Evolutionary conservation across 805 yeast genomes (phyloP).

Genomic region (Dipodascopsis tothii): DNA sequence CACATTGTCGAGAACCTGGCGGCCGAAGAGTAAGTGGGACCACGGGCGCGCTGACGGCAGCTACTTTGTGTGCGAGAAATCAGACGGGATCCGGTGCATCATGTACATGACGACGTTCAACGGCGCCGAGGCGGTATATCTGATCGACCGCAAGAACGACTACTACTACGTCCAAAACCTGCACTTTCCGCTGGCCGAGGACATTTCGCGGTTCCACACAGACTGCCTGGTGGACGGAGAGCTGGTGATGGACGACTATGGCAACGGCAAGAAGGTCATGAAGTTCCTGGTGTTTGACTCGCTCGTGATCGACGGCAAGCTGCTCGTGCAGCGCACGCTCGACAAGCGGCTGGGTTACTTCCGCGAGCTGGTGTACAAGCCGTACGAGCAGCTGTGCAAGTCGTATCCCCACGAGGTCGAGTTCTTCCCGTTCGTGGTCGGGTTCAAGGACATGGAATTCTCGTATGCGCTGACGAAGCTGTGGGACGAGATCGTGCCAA

Average conservation of each 20-base stretch:
- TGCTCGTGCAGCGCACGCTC: constrained; percentile 60
- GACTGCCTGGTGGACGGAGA: constrained; percentile 94
- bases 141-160: constrained; percentile 83
- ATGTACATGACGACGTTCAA: constrained; percentile 57
- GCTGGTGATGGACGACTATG: constrained; percentile 55
- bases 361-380: constrained; percentile 70
- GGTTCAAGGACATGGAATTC: constrained; percentile 80
- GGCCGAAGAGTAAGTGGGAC: constrained; percentile 45
- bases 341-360: constrained; percentile 83
- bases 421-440: constrained; percentile 75
- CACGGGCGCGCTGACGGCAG: constrained; percentile 6
- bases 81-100: constrained; percentile 85
- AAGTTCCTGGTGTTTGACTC: constrained; percentile 88
- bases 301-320: constrained; percentile 69
- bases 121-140: constrained; percentile 79
- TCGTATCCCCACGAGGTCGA: constrained; percentile 65
- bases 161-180: constrained; percentile 68
- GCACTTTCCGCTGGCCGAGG: constrained; percentile 61
- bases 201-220: constrained; percentile 58
- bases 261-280: constrained; percentile 50
- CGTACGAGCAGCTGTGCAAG: constrained; percentile 64
- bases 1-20: constrained; percentile 59
- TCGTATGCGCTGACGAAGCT: constrained; percentile 72
- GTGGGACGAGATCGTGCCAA: constrained; percentile 55
- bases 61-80: constrained; percentile 90